Base-by-base conservation (phyloP, 2,329 filamentous ascomycete genomes). In the Bretziella fagacearum region DNA sequence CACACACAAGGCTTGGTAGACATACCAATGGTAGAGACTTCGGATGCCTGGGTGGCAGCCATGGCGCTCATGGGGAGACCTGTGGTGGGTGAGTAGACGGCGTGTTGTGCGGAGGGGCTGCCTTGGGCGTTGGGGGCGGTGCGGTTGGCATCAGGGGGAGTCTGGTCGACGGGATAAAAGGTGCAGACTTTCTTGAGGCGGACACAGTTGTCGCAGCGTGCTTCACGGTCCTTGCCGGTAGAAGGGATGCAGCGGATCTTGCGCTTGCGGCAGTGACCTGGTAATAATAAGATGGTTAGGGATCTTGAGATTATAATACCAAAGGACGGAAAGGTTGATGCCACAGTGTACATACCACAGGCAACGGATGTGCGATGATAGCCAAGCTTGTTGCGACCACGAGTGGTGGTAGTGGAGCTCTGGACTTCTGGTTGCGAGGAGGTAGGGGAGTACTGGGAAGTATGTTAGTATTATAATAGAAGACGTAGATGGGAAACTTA, bases 351-450 rank as follows among this genome's bases (percentile, higher is more conserved):
- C 87, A 75, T 73, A 96, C 89, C 82, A 67, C 89, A 96, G 55
- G 89, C 91, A 56, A 95, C 84, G 37, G 87, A 93, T 29, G 86
- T 94, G 58, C 89, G 77, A 65, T 95, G 89, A 60, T 96, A 96
- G 32, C 89, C 89, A 52, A 96, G 71, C 64, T 93, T 95, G 62
- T 94, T 95, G 58, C 87, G 39, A 11, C 13, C 13, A 7, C 22
- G 39, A 10, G 1, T n/a, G 8, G 20, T 26, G 10, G 20, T 20
- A 25, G 11, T 40, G 22, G 36, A 22, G 33, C 15, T 40, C 17
- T 23, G 11, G 18, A n/a, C n/a, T n/a, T n/a, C n/a, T n/a, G 36
- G 17, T 6, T 15, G 36, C 36, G 36, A 40, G 22, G 17, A 10
- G 3, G 17, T 40, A 17, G 36, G 6, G 17, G 36, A 10, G 10